Evolutionary conservation across 2,329 filamentous ascomycete genomes (phyloP).

Genomic region (Aspergillus fischeri): DNA sequence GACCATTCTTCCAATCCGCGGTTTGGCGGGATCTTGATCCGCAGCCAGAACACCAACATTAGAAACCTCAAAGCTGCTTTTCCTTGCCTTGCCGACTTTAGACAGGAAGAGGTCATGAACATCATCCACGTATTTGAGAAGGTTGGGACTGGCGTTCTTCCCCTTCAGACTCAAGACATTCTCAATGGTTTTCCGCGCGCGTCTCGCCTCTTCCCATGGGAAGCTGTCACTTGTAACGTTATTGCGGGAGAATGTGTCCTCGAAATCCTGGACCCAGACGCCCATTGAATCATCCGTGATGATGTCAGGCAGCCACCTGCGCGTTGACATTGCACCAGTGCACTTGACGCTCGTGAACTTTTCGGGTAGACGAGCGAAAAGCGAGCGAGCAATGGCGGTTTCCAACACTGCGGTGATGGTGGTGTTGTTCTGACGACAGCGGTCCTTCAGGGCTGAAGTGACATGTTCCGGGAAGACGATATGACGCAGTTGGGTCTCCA

Average conservation of each 20-base stretch:
- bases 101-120: slow-evolving; percentile 33
- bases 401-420: slow-evolving; percentile 42
- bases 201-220: slow-evolving; percentile 32
- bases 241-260: slow-evolving; percentile 25
- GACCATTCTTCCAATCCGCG: slow-evolving; percentile 37
- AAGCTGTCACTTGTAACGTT: slow-evolving; percentile 16
- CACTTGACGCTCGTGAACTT: slow-evolving; percentile 29
- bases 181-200: slow-evolving; percentile 28
- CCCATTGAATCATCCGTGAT: slow-evolving; percentile 37
- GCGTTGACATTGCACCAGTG: slow-evolving; percentile 35
- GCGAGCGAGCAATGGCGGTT: slow-evolving; percentile 34
- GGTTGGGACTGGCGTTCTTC: slow-evolving; percentile 31
- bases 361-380: slow-evolving; percentile 31
- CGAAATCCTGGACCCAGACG: slow-evolving; percentile 34
- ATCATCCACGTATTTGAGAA: slow-evolving; percentile 41
- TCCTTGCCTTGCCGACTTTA: slow-evolving; percentile 37
- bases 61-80: slow-evolving; percentile 42
- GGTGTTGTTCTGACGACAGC: slow-evolving; percentile 35
- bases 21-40: slow-evolving; percentile 8
- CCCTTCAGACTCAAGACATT: slow-evolving; percentile 23
- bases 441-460: slow-evolving; percentile 26
- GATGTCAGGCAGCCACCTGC: slow-evolving; percentile 32
- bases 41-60: slow-evolving; percentile 41
- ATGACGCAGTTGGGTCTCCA: slow-evolving; percentile 26
- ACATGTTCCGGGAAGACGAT: slow-evolving; percentile 28